Percentiles rank a stretch among this genome's conserved stretches.
Evolutionary conservation across 2,329 filamentous ascomycete species (phyloP).

Genomic region (Ambrosiella xylebori): DNA sequence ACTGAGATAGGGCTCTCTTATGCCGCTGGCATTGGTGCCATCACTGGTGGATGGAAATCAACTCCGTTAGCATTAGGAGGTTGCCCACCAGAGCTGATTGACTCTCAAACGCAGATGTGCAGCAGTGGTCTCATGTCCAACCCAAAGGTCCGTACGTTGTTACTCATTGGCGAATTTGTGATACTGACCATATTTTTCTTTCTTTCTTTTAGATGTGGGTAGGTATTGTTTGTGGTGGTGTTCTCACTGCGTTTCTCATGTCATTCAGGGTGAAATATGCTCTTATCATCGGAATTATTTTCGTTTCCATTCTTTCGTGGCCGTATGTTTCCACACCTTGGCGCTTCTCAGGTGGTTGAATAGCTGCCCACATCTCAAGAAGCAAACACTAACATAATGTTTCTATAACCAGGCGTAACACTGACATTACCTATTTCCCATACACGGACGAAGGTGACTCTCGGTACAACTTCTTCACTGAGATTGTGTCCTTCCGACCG

Average conservation of each 20-base stretch:
- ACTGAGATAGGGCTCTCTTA: slow-evolving; percentile 55
- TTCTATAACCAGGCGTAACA: slow-evolving; percentile 33
- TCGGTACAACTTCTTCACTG: slow-evolving; percentile 55
- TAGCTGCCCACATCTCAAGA: not conserved
- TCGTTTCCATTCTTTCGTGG: slow-evolving; percentile 61
- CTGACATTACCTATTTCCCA: slow-evolving; percentile 57
- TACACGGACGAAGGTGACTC: slow-evolving; percentile 44
- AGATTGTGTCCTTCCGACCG: slow-evolving; percentile 54
- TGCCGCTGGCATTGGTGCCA: slow-evolving; percentile 63
- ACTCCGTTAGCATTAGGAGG: slow-evolving; percentile 66
- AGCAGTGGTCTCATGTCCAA: slow-evolving; percentile 53
- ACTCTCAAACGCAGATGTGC: slow-evolving; percentile 32
- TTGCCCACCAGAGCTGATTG: slow-evolving; percentile 41
- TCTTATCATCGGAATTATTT: slow-evolving; percentile 53
- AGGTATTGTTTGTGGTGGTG: slow-evolving; percentile 62
- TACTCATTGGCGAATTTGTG: not conserved
- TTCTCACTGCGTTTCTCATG: slow-evolving; percentile 68
- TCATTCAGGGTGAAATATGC: slow-evolving; percentile 59
- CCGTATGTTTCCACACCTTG: slow-evolving; percentile 30
- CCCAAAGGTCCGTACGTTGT: slow-evolving; percentile 37
- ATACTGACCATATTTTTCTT: not conserved
- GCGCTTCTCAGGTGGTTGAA: not conserved
- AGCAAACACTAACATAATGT: not conserved
- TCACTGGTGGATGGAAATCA: slow-evolving; percentile 46
- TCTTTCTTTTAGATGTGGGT: slow-evolving; percentile 54